Percentiles rank a stretch among this genome's conserved stretches.
These are phyloP conservation scores for Xanthoparmelia taractica DNA, from an alignment of 495 filamentous ascomycete genomes.

Conservation along the genomic window DNA sequence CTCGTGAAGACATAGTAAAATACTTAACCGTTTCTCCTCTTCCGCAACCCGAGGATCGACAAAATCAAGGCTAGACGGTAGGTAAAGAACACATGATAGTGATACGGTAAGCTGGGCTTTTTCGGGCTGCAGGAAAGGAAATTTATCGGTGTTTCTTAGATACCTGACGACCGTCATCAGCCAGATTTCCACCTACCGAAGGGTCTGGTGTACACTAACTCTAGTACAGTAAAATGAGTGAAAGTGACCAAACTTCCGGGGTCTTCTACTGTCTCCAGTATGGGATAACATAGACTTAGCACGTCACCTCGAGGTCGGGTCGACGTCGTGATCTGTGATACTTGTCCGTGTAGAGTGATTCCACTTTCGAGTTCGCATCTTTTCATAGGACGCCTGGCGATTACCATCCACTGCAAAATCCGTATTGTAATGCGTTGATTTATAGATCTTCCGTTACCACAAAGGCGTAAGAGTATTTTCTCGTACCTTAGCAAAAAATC, in stretches of 20 bases:
- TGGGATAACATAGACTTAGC: constrained; percentile 16
- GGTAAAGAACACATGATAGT: constrained; percentile 18
- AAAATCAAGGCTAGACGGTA: constrained; percentile 12
- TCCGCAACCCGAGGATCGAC: constrained; percentile 12
- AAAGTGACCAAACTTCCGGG: constrained; percentile 6
- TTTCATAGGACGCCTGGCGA: constrained; percentile 14
- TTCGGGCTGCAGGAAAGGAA: background rate
- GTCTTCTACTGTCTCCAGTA: constrained; percentile 15
- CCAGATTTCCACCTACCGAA: background rate
- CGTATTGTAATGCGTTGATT: constrained; percentile 8
- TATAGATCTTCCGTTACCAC: background rate
- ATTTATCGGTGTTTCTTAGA: background rate
- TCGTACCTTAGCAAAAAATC: constrained; percentile 10
- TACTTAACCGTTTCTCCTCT: background rate
- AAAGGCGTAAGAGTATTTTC: constrained; percentile 13
- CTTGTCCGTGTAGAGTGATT: constrained; percentile 14
- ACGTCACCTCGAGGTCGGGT: constrained; percentile 16
- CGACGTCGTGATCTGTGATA: background rate
- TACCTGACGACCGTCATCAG: background rate
- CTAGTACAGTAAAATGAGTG: constrained; percentile 14
- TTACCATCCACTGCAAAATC: constrained; percentile 20
- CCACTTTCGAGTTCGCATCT: constrained; percentile 18
- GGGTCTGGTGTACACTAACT: constrained; percentile 8
- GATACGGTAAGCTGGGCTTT: constrained; percentile 14
- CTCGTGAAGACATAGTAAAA: constrained; percentile 9